Percentiles rank a stretch among this genome's conserved stretches.
These are phyloP conservation scores for Trametes cubensis DNA, from an alignment of 768 basidiomycete genomes.

Conservation along the genomic window DNA sequence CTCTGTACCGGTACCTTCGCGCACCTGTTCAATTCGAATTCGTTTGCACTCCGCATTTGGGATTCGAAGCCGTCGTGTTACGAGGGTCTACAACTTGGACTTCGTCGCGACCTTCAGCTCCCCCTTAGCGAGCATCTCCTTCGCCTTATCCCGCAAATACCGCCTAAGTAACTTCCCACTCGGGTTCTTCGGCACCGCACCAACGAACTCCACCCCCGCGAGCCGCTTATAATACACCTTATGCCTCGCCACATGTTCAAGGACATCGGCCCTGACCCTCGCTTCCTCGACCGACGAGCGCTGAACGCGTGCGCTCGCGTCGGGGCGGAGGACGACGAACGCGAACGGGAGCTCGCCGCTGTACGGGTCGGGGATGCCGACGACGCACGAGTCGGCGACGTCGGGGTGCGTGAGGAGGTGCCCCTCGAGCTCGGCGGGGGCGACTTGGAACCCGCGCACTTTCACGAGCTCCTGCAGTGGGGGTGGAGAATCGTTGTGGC, in stretches of 20 bases:
- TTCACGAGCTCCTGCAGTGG: constrained; percentile 63
- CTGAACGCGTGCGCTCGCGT: constrained; percentile 41
- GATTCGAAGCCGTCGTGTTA: too few species aligned
- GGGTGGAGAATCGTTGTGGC: too few species aligned
- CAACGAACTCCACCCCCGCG: constrained; percentile 42
- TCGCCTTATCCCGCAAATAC: constrained; percentile 31
- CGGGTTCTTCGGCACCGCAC: constrained; percentile 37
- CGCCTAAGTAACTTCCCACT: constrained; percentile 37
- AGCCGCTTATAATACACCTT: constrained; percentile 42
- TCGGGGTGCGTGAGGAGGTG: constrained; percentile 44
- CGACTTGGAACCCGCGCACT: constrained; percentile 50
- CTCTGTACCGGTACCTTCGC: too few species aligned
- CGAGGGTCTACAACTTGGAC: constrained; percentile 13
- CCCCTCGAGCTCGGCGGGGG: constrained; percentile 41
- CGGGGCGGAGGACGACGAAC: constrained; percentile 56
- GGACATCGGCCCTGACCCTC: constrained; percentile 47
- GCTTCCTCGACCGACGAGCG: constrained; percentile 38
- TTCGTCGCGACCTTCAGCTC: constrained; percentile 5
- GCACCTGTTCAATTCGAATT: too few species aligned
- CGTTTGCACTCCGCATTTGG: too few species aligned
- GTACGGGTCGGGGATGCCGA: constrained; percentile 70
- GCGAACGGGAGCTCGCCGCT: constrained; percentile 76
- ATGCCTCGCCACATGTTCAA: constrained; percentile 42
- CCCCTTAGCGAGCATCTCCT: constrained; percentile 17
- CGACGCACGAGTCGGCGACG: constrained; percentile 44